Conservation (phyloP, 176 grass and related monocot genomes). For the Aegilops sharonensis region DNA sequence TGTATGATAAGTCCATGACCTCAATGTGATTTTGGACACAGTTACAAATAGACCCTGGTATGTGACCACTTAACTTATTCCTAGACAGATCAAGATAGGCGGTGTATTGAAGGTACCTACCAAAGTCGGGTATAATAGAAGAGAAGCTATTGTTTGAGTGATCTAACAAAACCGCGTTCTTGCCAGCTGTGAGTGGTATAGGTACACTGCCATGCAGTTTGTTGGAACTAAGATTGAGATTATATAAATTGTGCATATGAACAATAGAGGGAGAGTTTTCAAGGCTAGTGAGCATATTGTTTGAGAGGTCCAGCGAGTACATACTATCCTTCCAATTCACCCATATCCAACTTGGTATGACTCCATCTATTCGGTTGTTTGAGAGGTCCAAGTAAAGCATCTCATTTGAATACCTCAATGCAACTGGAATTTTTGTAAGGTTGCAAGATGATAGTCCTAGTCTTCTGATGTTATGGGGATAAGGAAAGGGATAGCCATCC, state of each 20-base stretch:
- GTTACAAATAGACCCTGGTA: conserved; percentile 20
- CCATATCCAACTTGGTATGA: conserved; percentile 35
- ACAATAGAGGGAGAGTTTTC: not conserved
- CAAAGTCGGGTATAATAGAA: not conserved
- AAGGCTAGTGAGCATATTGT: not conserved
- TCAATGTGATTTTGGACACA: not conserved
- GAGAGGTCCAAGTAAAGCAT: not conserved
- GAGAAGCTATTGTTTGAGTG: conserved; percentile 17
- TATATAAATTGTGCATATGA: not conserved
- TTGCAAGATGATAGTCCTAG: not conserved
- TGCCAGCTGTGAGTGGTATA: not conserved
- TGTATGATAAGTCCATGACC: conserved; percentile 20
- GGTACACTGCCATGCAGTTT: not conserved
- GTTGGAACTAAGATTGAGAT: conserved; percentile 19
- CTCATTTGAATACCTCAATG: not conserved
- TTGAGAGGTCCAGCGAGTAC: not conserved
- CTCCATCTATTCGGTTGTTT: conserved; percentile 8
- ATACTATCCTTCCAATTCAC: not conserved
- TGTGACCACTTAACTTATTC: conserved; percentile 12
- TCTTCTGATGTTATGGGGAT: not conserved
- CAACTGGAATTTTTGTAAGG: not conserved
- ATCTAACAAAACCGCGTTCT: accelerated
- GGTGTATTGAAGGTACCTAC: not conserved
- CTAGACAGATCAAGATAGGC: not conserved
- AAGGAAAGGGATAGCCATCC: not conserved